Conservation (phyloP, 139 green algal species). For the Coelastrella sp. region DNA sequence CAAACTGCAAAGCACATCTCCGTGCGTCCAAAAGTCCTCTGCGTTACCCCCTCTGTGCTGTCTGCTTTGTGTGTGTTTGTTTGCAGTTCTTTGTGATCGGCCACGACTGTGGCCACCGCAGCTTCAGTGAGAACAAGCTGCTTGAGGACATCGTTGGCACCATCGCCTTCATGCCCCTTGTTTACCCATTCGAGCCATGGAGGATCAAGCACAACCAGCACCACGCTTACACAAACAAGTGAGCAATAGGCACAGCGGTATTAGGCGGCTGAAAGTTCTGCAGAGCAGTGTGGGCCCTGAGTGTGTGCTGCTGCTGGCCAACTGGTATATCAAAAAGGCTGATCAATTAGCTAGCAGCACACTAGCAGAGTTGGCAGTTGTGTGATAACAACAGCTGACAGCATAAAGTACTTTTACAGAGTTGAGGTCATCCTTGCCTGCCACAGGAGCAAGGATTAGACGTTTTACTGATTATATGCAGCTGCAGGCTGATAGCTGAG, state of each 20-base stretch:
- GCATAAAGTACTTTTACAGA: background rate
- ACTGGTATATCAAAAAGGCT: background rate
- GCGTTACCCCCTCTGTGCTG: too few species aligned
- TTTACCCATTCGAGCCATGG: constrained; percentile 99
- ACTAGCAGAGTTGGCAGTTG: too few species aligned
- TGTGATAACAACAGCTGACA: too few species aligned
- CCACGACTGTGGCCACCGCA: constrained; percentile 96
- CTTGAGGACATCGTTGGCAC: constrained; percentile 98
- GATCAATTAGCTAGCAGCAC: too few species aligned
- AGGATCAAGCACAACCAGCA: constrained; percentile 99
- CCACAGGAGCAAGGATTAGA: too few species aligned
- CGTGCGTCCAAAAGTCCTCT: too few species aligned
- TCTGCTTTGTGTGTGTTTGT: too few species aligned
- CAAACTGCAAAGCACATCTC: too few species aligned
- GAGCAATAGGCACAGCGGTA: background rate
- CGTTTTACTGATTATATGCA: too few species aligned
- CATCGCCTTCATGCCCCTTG: constrained; percentile 92
- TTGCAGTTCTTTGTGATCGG: constrained; percentile 94
- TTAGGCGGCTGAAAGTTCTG: background rate
- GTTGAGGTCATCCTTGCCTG: background rate
- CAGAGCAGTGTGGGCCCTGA: background rate
- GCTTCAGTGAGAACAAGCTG: constrained; percentile 95
- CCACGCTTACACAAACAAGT: constrained; percentile 99
- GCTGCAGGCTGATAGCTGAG: too few species aligned
- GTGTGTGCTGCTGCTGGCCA: background rate